A percentile compares a stretch with the other conserved stretches of the same genome.
Evolutionary conservation across 108 stramenopile species (phyloP).

Genomic region (Cyclotella choctawhatcheeana): DNA sequence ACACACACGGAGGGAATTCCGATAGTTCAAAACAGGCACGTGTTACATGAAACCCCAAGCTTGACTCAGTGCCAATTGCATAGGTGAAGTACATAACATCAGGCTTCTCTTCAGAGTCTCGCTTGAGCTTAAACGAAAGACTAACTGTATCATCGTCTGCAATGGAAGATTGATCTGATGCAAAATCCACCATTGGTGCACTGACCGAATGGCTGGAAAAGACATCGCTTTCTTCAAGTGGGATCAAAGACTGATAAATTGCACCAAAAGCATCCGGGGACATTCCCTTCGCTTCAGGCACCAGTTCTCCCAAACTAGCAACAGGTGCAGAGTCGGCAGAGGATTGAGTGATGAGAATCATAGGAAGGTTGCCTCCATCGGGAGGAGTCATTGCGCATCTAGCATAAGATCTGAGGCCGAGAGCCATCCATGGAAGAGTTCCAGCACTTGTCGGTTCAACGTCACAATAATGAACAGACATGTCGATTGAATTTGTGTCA

Average conservation of each 20-base stretch:
- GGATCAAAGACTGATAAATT: conserved; percentile 37
- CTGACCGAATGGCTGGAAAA: conserved; percentile 26
- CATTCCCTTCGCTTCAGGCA: conserved; percentile 29
- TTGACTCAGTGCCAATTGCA: conserved; percentile 43
- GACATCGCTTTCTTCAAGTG: conserved; percentile 26
- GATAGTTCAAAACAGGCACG: conserved; percentile 44
- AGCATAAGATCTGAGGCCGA: conserved; percentile 38
- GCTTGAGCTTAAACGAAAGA: conserved; percentile 27
- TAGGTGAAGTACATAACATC: conserved; percentile 54
- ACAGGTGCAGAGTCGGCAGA: conserved; percentile 7
- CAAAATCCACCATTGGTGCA: conserved; percentile 21
- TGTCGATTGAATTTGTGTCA: conserved; percentile 29
- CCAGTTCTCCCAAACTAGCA: conserved; percentile 25
- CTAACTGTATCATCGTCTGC: conserved; percentile 26
- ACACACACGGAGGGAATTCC: background rate
- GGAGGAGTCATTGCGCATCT: conserved; percentile 52
- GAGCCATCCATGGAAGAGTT: conserved; percentile 48
- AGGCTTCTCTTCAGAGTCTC: conserved; percentile 28
- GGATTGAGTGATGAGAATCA: conserved; percentile 35
- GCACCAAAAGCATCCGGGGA: conserved; percentile 10
- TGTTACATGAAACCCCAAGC: conserved; percentile 43
- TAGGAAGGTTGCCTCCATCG: conserved; percentile 36
- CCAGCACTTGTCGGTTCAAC: conserved; percentile 29
- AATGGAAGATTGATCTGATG: background rate
- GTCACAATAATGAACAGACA: conserved; percentile 37